Conservation (phyloP, 2,329 filamentous ascomycete species). For the Endoconidiophora polonica region DNA sequence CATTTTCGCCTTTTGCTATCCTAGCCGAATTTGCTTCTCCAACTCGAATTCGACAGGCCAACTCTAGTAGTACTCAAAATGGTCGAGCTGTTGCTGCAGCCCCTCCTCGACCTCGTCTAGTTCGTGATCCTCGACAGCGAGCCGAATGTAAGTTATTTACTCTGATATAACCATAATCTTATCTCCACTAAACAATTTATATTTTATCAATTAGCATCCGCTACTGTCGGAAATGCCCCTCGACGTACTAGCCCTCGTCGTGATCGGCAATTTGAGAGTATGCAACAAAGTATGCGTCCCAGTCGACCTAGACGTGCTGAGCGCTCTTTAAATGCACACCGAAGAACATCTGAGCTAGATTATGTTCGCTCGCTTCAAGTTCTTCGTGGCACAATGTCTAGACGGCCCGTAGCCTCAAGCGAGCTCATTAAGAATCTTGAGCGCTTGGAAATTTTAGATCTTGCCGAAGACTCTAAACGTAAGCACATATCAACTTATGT, state of each 20-base stretch:
- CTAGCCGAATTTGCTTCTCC: too few relatives aligned
- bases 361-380: conserved; percentile 21
- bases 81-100: too few relatives aligned
- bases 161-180: background rate
- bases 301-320: background rate
- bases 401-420: conserved; percentile 31
- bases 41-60: too few relatives aligned
- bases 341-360: background rate
- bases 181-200: background rate
- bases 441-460: conserved; percentile 27
- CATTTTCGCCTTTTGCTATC: too few relatives aligned
- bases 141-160: background rate
- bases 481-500: background rate
- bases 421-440: conserved; percentile 30
- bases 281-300: background rate
- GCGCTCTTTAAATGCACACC: too few relatives aligned
- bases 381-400: conserved; percentile 27
- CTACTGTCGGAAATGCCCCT: background rate
- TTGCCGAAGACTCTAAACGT: conserved; percentile 22
- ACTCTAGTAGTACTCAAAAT: too few relatives aligned
- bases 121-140: background rate
- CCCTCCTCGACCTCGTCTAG: too few relatives aligned
- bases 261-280: background rate
- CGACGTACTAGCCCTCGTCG: conserved; percentile 13
- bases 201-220: background rate